phyloP scores from a whole-genome alignment of 768 basidiomycete species.

The Terana coerulea region DNA sequence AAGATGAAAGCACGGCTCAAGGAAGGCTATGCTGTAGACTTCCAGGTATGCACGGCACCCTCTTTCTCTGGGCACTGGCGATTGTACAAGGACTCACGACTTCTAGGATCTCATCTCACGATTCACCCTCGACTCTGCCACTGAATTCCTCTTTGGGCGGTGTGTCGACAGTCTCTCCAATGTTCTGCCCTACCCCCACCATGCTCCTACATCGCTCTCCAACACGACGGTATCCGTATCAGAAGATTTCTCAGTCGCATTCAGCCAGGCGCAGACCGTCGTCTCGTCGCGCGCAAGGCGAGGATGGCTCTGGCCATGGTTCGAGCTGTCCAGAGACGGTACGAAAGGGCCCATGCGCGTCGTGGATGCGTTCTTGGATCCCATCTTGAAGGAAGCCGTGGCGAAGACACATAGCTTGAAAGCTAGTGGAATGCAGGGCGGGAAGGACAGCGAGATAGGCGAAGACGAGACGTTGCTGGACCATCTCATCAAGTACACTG shows the following conservation, averaged over 20 bases:
- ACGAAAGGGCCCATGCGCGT: conserved; percentile 32
- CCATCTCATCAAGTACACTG: conserved; percentile 17
- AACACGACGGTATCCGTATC: neutral
- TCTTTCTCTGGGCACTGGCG: neutral
- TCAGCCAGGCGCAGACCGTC: conserved; percentile 29
- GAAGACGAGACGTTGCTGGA: conserved; percentile 25
- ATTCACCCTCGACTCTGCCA: conserved; percentile 50
- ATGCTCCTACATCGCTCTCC: conserved; percentile 10
- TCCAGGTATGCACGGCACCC: conserved; percentile 23
- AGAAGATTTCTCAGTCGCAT: conserved; percentile 23
- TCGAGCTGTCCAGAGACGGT: conserved; percentile 32
- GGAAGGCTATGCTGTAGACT: conserved; percentile 29
- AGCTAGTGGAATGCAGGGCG: conserved; percentile 2
- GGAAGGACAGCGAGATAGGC: conserved; percentile 14
- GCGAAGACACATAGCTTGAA: conserved; percentile 29
- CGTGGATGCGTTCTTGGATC: conserved; percentile 48
- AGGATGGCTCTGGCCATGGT: conserved; percentile 36
- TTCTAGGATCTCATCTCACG: conserved; percentile 41
- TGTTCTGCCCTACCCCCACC: conserved; percentile 36
- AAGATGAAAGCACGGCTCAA: conserved; percentile 25
- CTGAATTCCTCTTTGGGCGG: conserved; percentile 49
- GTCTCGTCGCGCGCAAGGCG: conserved; percentile 25
- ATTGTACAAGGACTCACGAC: neutral
- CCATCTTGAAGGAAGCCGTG: conserved; percentile 46
- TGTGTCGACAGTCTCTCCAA: conserved; percentile 36